phyloP scores from a whole-genome alignment of 176 grass and related monocot genomes.

The Phoenix dactylifera region DNA sequence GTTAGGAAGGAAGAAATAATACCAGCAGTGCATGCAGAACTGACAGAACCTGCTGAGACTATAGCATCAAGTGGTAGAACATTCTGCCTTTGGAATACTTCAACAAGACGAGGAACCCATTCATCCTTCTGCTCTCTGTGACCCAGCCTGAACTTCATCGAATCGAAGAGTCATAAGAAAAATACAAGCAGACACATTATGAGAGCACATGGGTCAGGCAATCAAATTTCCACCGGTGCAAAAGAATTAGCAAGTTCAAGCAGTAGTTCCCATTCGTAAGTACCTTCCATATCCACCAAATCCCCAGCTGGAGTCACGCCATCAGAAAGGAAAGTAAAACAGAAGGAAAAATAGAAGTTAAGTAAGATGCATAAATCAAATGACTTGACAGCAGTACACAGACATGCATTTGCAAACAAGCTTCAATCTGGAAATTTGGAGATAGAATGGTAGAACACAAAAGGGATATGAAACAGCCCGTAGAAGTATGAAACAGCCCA shows the following conservation, averaged over 20 bases:
- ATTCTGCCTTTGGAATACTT: conserved; percentile 81
- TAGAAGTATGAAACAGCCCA: neutral
- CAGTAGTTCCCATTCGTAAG: neutral
- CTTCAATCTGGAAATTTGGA: too few species aligned
- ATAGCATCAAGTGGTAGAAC: conserved; percentile 75
- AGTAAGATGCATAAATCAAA: too few species aligned
- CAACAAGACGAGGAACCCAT: conserved; percentile 78
- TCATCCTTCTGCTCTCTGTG: conserved; percentile 99
- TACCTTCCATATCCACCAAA: conserved; percentile 98
- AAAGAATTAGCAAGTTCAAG: neutral
- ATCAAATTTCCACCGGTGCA: too few species aligned
- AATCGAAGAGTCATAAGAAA: too few species aligned
- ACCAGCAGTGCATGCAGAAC: conserved; percentile 92
- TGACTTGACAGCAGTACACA: too few species aligned
- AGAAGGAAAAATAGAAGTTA: conserved; percentile 3
- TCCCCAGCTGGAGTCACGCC: conserved; percentile 53
- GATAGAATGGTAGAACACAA: too few species aligned
- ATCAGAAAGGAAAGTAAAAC: conserved; percentile 7
- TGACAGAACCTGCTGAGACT: conserved; percentile 72
- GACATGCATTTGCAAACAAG: too few species aligned
- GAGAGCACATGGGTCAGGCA: too few species aligned
- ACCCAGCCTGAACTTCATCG: conserved; percentile 56
- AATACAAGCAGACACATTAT: too few species aligned
- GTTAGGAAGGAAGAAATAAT: conserved; percentile 12
- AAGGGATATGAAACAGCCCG: too few species aligned